Evolutionary conservation across 768 basidiomycete genomes (phyloP).

Genomic region (Tylopilus balloui): DNA sequence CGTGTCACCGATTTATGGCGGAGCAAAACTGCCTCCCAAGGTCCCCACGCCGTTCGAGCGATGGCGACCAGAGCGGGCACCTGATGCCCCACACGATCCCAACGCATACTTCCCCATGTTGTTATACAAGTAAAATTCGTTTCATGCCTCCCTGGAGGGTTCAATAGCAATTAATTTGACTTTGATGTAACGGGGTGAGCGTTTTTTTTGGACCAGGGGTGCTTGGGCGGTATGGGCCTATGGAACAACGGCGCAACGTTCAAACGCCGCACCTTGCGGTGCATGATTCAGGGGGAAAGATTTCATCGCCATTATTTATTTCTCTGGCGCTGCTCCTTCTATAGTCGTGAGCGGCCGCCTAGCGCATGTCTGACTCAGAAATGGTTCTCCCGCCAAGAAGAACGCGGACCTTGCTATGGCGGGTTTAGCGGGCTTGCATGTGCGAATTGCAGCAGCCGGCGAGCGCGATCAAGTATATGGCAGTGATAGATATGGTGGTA

Average conservation of each 20-base stretch:
- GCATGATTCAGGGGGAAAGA: neutral
- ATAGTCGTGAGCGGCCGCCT: neutral
- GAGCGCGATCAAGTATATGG: too few species aligned
- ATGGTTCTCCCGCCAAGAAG: neutral
- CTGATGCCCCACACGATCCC: conserved; percentile 79
- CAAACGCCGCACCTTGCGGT: neutral
- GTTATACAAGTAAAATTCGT: conserved; percentile 45
- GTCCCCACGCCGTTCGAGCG: conserved; percentile 64
- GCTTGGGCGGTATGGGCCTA: neutral
- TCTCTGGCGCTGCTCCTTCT: neutral
- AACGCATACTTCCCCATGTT: conserved; percentile 82
- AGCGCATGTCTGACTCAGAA: neutral
- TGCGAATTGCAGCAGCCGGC: neutral
- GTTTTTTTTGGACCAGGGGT: too few species aligned
- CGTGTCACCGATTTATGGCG: conserved; percentile 53
- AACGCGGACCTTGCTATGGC: too few species aligned
- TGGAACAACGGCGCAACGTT: neutral
- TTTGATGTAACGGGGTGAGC: conserved; percentile 21
- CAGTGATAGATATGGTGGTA: neutral
- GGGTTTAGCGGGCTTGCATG: too few species aligned
- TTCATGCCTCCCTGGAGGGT: neutral
- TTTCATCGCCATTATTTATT: neutral
- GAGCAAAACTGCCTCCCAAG: conserved; percentile 65
- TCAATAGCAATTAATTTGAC: conserved; percentile 22
- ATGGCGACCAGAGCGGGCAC: conserved; percentile 70